Base-by-base conservation (phyloP, 1,284 basidiomycete genomes). In the Apiotrichum mycotoxinovorans region DNA sequence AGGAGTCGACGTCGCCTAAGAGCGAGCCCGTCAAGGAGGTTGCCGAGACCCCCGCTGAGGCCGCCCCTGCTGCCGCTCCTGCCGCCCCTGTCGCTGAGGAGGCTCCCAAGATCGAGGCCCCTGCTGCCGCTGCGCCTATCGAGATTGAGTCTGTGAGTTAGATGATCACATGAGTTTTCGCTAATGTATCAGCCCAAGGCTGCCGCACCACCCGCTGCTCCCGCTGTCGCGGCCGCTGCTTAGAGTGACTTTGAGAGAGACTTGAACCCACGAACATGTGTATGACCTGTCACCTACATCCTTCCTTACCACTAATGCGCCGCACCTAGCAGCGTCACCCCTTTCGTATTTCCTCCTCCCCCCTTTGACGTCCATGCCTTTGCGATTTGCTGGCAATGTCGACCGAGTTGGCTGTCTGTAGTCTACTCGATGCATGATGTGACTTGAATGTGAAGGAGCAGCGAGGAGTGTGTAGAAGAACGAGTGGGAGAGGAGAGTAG, bases 61-160 rank as follows among this genome's bases (percentile, higher is more conserved):
- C 27, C 10, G 44, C 33, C 42, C 27, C 51, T 15, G 51, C 50
- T 1, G 48, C 63, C 22, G 52, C 63, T 34, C 59, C 60, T 27
- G 47, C 65, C 15, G 52, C 61, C 35, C 57, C 61, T 34, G 65
- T 65, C 43, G 53, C 66, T 44, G 66, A 66, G 52, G 69, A 66
- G 44, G 72, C 74, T 26, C 73, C 73, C 52, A 66, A 70, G 64
- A 64, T 72, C 35, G 71, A 69, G 51, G 58, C 65, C 56, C 71
- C 72, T n/a, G 57, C 58, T 14, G 57, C 61, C 5, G 62, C 69
- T 26, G 72, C 71, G 63, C 74, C 74, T 33, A 59, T 75, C 51
- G 63, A 70, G 66, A 70, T 75, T 12, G 68, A 72, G 58, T 64
- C 68, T 60, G 70, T 71, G 57, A 67, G 70, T 67, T n/a, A n/a